These are phyloP conservation scores for Melaleuca quinquenervia DNA, from an alignment of 345 rosid species.

Conservation along the genomic window DNA sequence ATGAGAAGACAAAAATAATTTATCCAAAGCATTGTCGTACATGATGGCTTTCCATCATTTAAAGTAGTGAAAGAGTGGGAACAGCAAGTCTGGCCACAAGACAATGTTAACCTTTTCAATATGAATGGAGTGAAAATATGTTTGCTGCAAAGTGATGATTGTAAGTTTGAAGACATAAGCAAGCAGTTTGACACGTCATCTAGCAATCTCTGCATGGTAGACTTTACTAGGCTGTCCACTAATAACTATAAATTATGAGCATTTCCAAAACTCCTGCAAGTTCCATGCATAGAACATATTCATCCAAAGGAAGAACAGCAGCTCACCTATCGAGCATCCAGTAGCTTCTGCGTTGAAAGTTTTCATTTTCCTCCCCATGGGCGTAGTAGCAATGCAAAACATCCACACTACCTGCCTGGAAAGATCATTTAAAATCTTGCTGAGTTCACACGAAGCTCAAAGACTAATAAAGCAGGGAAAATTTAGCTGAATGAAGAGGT, in stretches of 20 bases:
- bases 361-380: constrained; percentile 80
- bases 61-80: not conserved
- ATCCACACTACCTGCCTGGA: constrained; percentile 76
- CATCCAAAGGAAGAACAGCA: constrained; percentile 1
- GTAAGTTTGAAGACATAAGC: not conserved
- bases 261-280: not conserved
- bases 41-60: not conserved
- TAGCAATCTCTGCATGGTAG: not conserved
- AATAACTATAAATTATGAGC: not conserved
- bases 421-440: not conserved
- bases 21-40: not conserved
- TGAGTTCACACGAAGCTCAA: not conserved
- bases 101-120: not conserved
- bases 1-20: not conserved
- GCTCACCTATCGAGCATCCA: constrained; percentile 96
- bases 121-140: not conserved
- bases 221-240: not conserved
- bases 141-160: not conserved
- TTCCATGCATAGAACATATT: not conserved
- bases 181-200: not conserved
- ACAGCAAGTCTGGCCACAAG: not conserved
- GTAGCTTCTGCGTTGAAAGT: constrained; percentile 78
- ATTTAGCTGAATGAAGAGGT: not conserved
- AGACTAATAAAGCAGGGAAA: not conserved
- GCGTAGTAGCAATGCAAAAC: constrained; percentile 95